Conservation (phyloP, 345 rosid species). For the Clarkia xantiana region DNA sequence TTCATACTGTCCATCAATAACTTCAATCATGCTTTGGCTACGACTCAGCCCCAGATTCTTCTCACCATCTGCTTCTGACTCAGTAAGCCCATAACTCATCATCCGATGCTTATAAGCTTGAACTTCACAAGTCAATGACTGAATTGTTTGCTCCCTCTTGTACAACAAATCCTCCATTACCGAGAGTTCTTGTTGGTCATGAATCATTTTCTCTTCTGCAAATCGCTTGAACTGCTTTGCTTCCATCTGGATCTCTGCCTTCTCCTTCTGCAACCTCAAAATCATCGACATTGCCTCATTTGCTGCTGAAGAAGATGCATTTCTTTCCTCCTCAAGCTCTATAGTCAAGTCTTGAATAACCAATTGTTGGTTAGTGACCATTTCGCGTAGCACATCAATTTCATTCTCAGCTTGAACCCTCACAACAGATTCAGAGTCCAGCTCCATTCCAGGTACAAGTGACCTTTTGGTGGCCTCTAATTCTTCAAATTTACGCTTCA, state of each 20-base stretch:
- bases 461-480: slow-evolving; percentile 36
- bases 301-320: slow-evolving; percentile 88
- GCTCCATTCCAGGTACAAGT: slow-evolving; percentile 25
- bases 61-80: slow-evolving; percentile 57
- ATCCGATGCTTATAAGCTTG: slow-evolving; percentile 90
- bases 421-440: slow-evolving; percentile 37
- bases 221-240: slow-evolving; percentile 80
- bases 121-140: slow-evolving; percentile 64
- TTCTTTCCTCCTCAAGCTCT: slow-evolving; percentile 90
- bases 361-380: slow-evolving; percentile 55
- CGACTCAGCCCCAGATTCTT: slow-evolving; percentile 19
- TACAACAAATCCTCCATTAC: slow-evolving; percentile 71
- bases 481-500: slow-evolving; percentile 57
- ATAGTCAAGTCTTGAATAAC: slow-evolving; percentile 46
- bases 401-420: slow-evolving; percentile 76
- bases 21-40: slow-evolving; percentile 29
- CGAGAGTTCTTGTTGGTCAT: slow-evolving; percentile 71
- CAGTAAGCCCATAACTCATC: slow-evolving; percentile 81
- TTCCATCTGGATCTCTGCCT: slow-evolving; percentile 93
- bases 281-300: slow-evolving; percentile 99
- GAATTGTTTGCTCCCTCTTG: slow-evolving; percentile 79
- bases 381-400: slow-evolving; percentile 56
- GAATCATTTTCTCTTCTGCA: slow-evolving; percentile 82
- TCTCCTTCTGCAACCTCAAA: slow-evolving; percentile 84
- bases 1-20: slow-evolving; percentile 29